phyloP scores from a whole-genome alignment of 164 flowering plant genomes.

The Macadamia integrifolia region DNA sequence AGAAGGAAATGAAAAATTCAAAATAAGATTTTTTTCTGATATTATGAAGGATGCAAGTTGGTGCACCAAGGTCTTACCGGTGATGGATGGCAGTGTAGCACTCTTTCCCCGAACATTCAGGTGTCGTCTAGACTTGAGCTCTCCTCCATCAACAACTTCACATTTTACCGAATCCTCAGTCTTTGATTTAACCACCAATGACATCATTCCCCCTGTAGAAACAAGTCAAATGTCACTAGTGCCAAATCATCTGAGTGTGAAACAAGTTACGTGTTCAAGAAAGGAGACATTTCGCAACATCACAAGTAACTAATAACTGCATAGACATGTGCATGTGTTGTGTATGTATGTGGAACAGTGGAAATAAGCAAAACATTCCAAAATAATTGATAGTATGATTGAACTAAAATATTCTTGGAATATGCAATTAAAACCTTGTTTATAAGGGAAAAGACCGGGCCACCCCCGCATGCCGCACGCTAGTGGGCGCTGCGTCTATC shows the following conservation, averaged over 20 bases:
- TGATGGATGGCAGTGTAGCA: conserved; percentile 94
- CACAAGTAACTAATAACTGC: neutral
- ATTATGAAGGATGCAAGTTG: neutral
- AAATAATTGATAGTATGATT: no score
- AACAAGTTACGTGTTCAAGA: neutral
- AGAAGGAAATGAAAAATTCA: neutral
- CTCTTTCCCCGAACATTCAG: conserved; percentile 98
- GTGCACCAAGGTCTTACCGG: conserved; percentile 42
- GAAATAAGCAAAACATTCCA: neutral
- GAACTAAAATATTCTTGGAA: no score
- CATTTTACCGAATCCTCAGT: conserved; percentile 88
- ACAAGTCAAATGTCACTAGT: conserved; percentile 7
- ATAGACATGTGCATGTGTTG: neutral
- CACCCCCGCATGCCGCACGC: no score
- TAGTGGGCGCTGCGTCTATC: no score
- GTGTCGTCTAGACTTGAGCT: conserved; percentile 93
- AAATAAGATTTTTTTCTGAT: neutral
- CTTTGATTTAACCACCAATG: conserved; percentile 83
- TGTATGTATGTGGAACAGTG: neutral
- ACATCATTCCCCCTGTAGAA: conserved; percentile 95
- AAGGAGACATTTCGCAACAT: no score
- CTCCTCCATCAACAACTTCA: conserved; percentile 98
- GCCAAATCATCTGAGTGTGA: conserved; percentile 2
- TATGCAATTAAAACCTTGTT: no score
- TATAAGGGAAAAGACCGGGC: no score